Percentiles rank a stretch among this genome's conserved stretches.
These are phyloP conservation scores for Hirsutella thompsonii DNA, from an alignment of 2,329 filamentous ascomycete genomes.

Conservation along the genomic window DNA sequence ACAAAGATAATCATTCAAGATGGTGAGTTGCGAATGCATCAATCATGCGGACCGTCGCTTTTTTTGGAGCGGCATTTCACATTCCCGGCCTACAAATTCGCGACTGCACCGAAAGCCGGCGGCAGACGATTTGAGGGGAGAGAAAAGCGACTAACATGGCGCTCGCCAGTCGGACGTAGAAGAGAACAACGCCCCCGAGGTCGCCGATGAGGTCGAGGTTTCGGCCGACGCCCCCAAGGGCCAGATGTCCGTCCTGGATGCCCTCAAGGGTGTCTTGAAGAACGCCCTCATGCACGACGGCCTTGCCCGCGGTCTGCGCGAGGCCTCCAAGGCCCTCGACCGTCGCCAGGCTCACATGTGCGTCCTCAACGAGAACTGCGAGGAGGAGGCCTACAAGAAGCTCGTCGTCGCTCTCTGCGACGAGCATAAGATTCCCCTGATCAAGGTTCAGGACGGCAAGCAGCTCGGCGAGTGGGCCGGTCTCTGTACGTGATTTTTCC, in stretches of 20 bases:
- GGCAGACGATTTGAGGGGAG: not conserved
- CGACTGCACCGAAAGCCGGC: not conserved
- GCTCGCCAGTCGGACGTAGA: slow-evolving; percentile 91
- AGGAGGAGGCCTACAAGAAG: slow-evolving; percentile 99
- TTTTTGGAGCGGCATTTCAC: too few relatives aligned
- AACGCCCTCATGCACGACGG: slow-evolving; percentile 99
- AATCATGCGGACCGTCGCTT: not conserved
- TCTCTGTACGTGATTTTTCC: slow-evolving; percentile 65
- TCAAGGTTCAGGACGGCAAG: slow-evolving; percentile 99
- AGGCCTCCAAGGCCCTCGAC: slow-evolving; percentile 98
- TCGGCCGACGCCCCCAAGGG: slow-evolving; percentile 82
- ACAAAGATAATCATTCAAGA: slow-evolving; percentile 43
- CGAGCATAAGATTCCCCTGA: slow-evolving; percentile 99
- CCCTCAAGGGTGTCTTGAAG: slow-evolving; percentile 97
- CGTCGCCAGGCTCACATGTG: slow-evolving; percentile 99
- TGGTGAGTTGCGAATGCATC: slow-evolving; percentile 35
- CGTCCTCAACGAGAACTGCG: slow-evolving; percentile 98
- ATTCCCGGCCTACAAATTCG: too few relatives aligned
- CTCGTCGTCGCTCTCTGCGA: slow-evolving; percentile 96
- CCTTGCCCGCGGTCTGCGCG: slow-evolving; percentile 93
- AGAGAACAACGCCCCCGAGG: slow-evolving; percentile 87
- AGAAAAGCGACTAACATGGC: slow-evolving; percentile 4
- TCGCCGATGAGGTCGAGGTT: slow-evolving; percentile 85
- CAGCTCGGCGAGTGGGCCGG: slow-evolving; percentile 99
- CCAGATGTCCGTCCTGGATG: slow-evolving; percentile 96